Conservation (phyloP, 2,329 filamentous ascomycete genomes). For the Ophiostoma perfectum region DNA sequence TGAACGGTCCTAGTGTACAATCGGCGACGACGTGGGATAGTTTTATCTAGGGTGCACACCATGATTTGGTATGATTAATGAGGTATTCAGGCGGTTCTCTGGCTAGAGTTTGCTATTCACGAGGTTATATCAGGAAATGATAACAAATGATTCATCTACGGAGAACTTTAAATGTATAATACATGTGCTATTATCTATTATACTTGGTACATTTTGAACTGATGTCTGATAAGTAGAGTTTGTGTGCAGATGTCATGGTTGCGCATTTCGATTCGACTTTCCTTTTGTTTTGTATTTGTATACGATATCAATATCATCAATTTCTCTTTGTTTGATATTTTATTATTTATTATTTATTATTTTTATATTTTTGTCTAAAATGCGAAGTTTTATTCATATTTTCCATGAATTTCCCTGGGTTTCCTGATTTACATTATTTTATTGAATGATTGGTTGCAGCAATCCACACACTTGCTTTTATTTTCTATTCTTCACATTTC, state of each 20-base stretch:
- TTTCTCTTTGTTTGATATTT: neutral
- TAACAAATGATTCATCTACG: neutral
- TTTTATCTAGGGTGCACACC: slow-evolving; percentile 26
- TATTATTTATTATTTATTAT: neutral
- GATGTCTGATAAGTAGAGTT: neutral
- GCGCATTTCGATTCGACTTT: too few species aligned
- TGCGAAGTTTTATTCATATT: too few species aligned
- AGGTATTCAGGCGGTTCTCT: neutral
- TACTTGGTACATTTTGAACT: neutral
- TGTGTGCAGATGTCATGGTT: neutral
- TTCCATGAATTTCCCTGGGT: too few species aligned
- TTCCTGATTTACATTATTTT: too few species aligned
- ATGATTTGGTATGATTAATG: neutral
- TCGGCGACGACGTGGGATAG: slow-evolving; percentile 28
- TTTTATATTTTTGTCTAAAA: neutral
- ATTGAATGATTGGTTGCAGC: too few species aligned
- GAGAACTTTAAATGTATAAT: too few species aligned
- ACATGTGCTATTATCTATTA: too few species aligned
- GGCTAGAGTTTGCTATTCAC: neutral
- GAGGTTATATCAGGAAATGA: neutral
- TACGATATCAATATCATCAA: too few species aligned
- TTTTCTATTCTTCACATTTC: neutral
- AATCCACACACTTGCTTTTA: too few species aligned
- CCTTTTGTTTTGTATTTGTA: too few species aligned
- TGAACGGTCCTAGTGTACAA: slow-evolving; percentile 35